Evolutionary conservation across 768 basidiomycete genomes (phyloP).

Genomic region (Nidularia sp.): DNA sequence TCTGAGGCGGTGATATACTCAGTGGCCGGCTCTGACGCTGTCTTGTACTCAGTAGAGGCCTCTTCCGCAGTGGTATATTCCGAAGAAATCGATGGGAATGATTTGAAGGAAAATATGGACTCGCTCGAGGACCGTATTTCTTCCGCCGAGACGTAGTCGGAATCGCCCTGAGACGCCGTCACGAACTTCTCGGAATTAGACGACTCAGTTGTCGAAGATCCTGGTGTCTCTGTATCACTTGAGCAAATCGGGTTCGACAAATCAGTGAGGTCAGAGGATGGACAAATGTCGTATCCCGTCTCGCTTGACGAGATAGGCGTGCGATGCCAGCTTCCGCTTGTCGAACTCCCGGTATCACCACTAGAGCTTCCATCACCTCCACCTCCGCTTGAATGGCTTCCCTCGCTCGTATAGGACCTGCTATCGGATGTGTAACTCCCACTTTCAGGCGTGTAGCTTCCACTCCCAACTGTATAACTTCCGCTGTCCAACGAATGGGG

Average conservation of each 20-base stretch:
- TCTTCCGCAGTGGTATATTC: slow-evolving; percentile 31
- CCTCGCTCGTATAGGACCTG: slow-evolving; percentile 17
- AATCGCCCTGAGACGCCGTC: slow-evolving; percentile 46
- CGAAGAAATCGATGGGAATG: slow-evolving; percentile 58
- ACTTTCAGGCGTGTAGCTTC: slow-evolving; percentile 21
- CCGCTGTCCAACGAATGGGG: slow-evolving; percentile 9
- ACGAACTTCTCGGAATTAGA: slow-evolving; percentile 32
- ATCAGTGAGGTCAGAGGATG: slow-evolving; percentile 45
- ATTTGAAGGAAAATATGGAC: slow-evolving; percentile 48
- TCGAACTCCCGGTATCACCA: slow-evolving; percentile 10
- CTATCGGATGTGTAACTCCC: slow-evolving; percentile 20
- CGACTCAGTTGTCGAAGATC: slow-evolving; percentile 19
- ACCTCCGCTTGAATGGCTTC: slow-evolving; percentile 8
- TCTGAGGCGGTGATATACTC: slow-evolving; percentile 48
- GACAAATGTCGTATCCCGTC: slow-evolving; percentile 51
- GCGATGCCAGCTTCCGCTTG: slow-evolving; percentile 15
- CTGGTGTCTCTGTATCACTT: slow-evolving; percentile 26
- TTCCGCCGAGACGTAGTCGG: slow-evolving; percentile 41
- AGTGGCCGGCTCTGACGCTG: slow-evolving; percentile 15
- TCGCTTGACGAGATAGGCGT: slow-evolving; percentile 38
- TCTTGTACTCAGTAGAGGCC: slow-evolving; percentile 23
- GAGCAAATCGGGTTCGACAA: slow-evolving; percentile 25
- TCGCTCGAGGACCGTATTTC: slow-evolving; percentile 25
- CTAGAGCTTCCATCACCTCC: slow-evolving; percentile 3
- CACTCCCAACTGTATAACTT: slow-evolving; percentile 12